phyloP scores from a whole-genome alignment of 1,284 basidiomycete species.

The Earliella scabrosa region DNA sequence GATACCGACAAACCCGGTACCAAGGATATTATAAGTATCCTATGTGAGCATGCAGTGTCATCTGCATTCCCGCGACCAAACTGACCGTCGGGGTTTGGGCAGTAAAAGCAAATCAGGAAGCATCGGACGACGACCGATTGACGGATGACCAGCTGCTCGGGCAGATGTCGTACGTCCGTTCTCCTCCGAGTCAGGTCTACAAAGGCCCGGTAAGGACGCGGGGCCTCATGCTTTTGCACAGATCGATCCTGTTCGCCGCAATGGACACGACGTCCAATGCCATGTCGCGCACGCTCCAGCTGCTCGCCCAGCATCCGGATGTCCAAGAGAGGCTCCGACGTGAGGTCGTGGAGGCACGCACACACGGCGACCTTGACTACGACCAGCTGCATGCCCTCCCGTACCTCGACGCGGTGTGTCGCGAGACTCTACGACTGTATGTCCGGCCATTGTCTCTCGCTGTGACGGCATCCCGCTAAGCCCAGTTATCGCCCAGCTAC shows the following conservation, averaged over 20 bases:
- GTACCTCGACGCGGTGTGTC: neutral
- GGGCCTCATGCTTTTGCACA: no score
- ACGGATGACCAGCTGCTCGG: constrained; percentile 21
- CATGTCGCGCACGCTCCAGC: neutral
- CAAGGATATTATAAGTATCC: constrained; percentile 48
- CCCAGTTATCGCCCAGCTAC: neutral
- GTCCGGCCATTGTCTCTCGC: neutral
- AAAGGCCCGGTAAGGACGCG: no score
- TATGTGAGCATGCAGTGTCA: constrained; percentile 31
- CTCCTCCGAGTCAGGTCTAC: no score
- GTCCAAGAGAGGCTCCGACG: neutral
- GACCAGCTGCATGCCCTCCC: neutral
- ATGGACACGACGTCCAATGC: neutral
- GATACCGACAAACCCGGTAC: constrained; percentile 13
- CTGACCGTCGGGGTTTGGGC: neutral
- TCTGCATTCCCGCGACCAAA: neutral
- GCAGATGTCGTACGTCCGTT: constrained; percentile 29
- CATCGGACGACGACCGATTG: constrained; percentile 14
- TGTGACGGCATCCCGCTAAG: neutral
- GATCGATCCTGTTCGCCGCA: neutral
- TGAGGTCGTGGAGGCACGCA: neutral
- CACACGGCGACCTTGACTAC: neutral
- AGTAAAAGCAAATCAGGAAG: constrained; percentile 29
- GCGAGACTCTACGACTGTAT: neutral
- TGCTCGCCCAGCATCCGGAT: neutral